phyloP scores from a whole-genome alignment of 768 basidiomycete genomes.

The Boletellus emodensis region DNA sequence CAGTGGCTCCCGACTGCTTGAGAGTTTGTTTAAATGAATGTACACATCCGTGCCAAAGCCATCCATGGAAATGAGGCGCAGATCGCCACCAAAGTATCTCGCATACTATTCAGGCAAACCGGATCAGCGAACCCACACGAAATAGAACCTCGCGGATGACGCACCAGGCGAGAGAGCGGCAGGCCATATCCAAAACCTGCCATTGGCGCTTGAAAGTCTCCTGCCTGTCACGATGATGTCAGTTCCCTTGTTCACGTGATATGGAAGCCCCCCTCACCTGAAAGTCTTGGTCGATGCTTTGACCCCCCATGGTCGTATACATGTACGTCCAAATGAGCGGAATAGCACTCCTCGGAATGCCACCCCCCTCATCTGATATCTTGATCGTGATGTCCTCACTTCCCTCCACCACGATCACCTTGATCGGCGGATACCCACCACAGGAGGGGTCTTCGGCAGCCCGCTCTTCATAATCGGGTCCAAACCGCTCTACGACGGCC shows the following conservation, averaged over 20 bases:
- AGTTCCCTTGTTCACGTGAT: neutral
- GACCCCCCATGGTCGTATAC: conserved; percentile 81
- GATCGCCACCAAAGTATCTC: conserved; percentile 90
- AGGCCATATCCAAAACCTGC: conserved; percentile 95
- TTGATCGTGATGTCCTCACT: conserved; percentile 99
- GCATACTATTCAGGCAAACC: conserved; percentile 60
- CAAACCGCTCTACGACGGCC: conserved; percentile 91
- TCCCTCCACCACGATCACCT: conserved; percentile 84
- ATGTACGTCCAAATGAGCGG: conserved; percentile 99
- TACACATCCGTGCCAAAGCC: conserved; percentile 96
- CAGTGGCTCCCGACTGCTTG: conserved; percentile 76
- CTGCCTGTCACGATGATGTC: conserved; percentile 39
- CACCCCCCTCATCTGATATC: conserved; percentile 93
- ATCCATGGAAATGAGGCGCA: conserved; percentile 95
- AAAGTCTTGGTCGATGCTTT: conserved; percentile 73
- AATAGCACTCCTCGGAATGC: conserved; percentile 81
- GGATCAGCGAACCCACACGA: neutral
- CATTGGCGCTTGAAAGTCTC: conserved; percentile 97
- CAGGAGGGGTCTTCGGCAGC: neutral
- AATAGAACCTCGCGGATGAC: conserved; percentile 22
- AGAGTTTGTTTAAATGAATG: conserved; percentile 83
- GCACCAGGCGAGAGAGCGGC: conserved; percentile 83
- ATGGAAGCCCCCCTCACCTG: conserved; percentile 19
- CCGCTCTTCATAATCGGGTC: conserved; percentile 67
- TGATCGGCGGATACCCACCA: conserved; percentile 20